Evolutionary conservation across 1,284 basidiomycete species (phyloP), one percentile per base, ranked within the genome.

Genomic region (Ceratobasidium papillatum): DNA sequence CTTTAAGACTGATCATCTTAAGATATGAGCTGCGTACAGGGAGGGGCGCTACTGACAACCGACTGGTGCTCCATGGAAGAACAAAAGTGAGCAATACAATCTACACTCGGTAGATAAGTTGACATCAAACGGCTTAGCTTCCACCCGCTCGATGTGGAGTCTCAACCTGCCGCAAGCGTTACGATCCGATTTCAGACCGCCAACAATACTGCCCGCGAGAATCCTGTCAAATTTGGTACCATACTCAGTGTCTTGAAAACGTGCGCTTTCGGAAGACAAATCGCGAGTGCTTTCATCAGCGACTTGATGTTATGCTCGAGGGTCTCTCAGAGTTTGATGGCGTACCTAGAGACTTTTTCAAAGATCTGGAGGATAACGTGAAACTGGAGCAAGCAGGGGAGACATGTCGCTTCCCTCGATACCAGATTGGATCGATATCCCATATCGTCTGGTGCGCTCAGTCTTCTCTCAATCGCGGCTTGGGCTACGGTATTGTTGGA

Each of bases 131-230:
- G 22, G 7, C 25, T 30, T 17, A 64, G 62, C 62, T 64, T 9
- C 43, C 41, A 25, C 41, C 38, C 9, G 62, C 62, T 41, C 22
- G 62, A 25, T 64, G 41, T 43, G 12, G 22, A 4, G 43, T 64
- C 14, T 14, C n/a, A 9, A 30, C 17, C 27, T 64, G 62, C 30
- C 5, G 34, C 17, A 34, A n/a, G 27, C n/a, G 62, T 4, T 64
- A 64, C 43, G 19, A 41, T 47, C 62, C 62, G 4, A 43, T 25
- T 8, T 22, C 7, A 14, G 62, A 64, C 14, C 19, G 4, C 1
- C 62, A 64, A 30, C n/a, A 27, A 34, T 64, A 9, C 34, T 64
- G 62, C 25, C 62, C 62, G 27, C 62, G 62, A 12, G n/a, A 27
- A 25, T 11, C 19, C 9, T 64, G 62, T 49, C 62, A 25, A 14